A percentile compares a stretch with the other conserved stretches of the same genome.
Evolutionary conservation across 495 filamentous ascomycete genomes (phyloP).

Genomic region (Schizothecium vesticola): DNA sequence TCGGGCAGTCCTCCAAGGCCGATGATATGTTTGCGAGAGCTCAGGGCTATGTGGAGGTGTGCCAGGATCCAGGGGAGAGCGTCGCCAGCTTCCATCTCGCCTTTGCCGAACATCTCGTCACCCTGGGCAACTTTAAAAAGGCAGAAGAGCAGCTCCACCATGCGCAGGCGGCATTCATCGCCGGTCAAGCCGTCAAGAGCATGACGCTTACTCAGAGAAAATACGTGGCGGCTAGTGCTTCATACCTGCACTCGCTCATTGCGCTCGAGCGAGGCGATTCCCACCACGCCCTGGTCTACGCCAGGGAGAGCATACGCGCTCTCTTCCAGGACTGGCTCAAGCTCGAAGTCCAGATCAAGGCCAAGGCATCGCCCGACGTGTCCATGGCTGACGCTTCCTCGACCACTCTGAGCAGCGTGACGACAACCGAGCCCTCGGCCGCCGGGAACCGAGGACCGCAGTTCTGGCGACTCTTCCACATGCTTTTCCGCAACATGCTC

Average conservation of each 20-base stretch:
- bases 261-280: constrained; percentile 58
- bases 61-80: constrained; percentile 21
- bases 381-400: constrained; percentile 24
- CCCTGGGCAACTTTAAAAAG: constrained; percentile 58
- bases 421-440: constrained; percentile 13
- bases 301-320: constrained; percentile 59
- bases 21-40: constrained; percentile 58
- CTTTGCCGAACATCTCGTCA: constrained; percentile 67
- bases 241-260: constrained; percentile 56
- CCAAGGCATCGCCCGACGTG: constrained; percentile 28
- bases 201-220: constrained; percentile 27
- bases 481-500: constrained; percentile 61
- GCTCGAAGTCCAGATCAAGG: constrained; percentile 43
- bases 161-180: constrained; percentile 30
- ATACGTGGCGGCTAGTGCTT: constrained; percentile 46
- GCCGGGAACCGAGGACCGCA: constrained; percentile 47
- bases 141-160: constrained; percentile 43
- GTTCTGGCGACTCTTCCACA: constrained; percentile 76
- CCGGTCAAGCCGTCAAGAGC: constrained; percentile 15
- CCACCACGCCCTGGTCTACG: constrained; percentile 59
- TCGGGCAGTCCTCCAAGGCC: constrained; percentile 74
- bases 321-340: constrained; percentile 67
- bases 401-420: constrained; percentile 14
- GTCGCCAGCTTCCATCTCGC: constrained; percentile 59
- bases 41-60: constrained; percentile 29